A percentile compares a stretch with the other conserved stretches of the same genome.
Conservation (phyloP, 106 monocot genomes). For the Acorus calamus region DNA sequence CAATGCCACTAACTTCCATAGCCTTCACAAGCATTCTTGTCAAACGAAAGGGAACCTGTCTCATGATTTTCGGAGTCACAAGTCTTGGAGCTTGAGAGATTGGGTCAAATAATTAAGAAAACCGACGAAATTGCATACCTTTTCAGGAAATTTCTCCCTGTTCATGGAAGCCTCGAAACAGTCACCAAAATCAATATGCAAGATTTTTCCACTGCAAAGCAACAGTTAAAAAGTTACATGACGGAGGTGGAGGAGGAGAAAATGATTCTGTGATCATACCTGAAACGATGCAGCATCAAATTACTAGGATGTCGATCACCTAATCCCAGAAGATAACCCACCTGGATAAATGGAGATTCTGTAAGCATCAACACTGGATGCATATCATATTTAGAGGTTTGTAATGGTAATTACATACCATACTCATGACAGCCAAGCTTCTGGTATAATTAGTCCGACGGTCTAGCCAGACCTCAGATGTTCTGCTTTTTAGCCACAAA, state of each 20-base stretch:
- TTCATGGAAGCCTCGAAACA: slow-evolving; percentile 99
- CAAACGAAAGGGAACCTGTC: slow-evolving; percentile 93
- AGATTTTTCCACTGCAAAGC: slow-evolving; percentile 81
- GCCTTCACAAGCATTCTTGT: slow-evolving; percentile 99
- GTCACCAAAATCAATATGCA: slow-evolving; percentile 99
- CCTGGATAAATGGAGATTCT: slow-evolving; percentile 31
- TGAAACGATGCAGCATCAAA: slow-evolving; percentile 89
- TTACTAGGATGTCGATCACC: slow-evolving; percentile 99
- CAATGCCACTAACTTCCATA: slow-evolving; percentile 99
- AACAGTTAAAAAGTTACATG: neutral
- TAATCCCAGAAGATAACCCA: slow-evolving; percentile 94
- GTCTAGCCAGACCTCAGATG: slow-evolving; percentile 98
- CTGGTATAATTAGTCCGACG: slow-evolving; percentile 95
- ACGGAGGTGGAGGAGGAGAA: neutral
- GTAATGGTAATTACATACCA: slow-evolving; percentile 55
- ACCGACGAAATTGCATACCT: slow-evolving; percentile 25
- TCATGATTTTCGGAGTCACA: neutral
- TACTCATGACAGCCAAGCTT: slow-evolving; percentile 99
- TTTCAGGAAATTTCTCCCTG: slow-evolving; percentile 95
- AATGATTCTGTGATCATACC: slow-evolving; percentile 27
- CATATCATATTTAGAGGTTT: neutral
- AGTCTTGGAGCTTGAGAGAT: neutral
- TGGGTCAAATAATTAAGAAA: neutral
- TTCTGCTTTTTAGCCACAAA: slow-evolving; percentile 97
- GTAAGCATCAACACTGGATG: no score